Conservation (phyloP, 352 stramenopile species). For the Phytophthora tubulina region DNA sequence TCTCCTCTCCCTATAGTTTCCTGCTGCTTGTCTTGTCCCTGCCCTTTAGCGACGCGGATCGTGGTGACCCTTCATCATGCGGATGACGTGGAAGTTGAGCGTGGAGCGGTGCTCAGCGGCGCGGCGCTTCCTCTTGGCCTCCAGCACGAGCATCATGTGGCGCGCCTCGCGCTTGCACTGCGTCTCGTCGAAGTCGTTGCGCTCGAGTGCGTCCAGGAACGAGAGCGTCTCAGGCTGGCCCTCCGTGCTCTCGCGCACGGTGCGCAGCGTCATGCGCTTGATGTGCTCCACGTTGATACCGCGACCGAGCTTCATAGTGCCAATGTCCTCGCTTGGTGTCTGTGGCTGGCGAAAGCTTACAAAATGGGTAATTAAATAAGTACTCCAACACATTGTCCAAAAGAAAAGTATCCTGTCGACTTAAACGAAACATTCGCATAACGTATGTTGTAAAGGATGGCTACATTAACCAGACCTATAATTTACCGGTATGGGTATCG, state of each 20-base stretch:
- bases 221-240: slow-evolving; percentile 81
- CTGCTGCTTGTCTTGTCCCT: not conserved
- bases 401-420: too few species aligned
- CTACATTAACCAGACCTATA: not conserved
- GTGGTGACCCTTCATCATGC: slow-evolving; percentile 85
- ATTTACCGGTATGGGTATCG: not conserved
- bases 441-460: too few species aligned
- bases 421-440: too few species aligned
- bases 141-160: slow-evolving; percentile 83
- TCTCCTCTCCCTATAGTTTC: slow-evolving; percentile 11
- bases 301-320: slow-evolving; percentile 82
- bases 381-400: too few species aligned
- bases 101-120: slow-evolving; percentile 81
- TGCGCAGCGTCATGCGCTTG: slow-evolving; percentile 92
- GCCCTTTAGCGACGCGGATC: slow-evolving; percentile 35
- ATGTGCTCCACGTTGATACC: slow-evolving; percentile 89
- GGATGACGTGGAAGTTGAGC: slow-evolving; percentile 91
- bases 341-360: slow-evolving; percentile 19
- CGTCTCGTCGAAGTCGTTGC: slow-evolving; percentile 87
- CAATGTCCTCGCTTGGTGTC: slow-evolving; percentile 10
- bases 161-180: slow-evolving; percentile 85
- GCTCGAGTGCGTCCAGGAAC: slow-evolving; percentile 87
- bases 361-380: slow-evolving; percentile 16
- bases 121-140: slow-evolving; percentile 68
- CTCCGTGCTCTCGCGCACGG: slow-evolving; percentile 80